These are phyloP conservation scores for Cystofilobasidium capitatum DNA, from an alignment of 768 basidiomycete species.

Conservation along the genomic window DNA sequence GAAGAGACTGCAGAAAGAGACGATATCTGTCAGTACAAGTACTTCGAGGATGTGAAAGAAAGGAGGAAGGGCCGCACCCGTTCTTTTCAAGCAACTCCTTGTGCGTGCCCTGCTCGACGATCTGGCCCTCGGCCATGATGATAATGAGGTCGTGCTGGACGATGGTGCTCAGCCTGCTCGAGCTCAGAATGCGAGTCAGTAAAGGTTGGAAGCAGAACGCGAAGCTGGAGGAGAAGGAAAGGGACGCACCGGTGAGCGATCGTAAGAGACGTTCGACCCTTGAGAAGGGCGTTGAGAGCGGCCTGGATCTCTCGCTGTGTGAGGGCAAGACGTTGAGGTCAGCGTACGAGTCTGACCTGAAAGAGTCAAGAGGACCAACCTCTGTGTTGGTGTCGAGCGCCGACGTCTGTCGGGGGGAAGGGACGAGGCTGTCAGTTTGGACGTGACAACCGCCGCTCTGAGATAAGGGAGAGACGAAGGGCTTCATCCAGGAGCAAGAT, in stretches of 20 bases:
- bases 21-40: no score
- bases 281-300: conserved; percentile 65
- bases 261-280: conserved; percentile 62
- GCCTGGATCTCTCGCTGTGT: conserved; percentile 65
- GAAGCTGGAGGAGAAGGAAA: conserved; percentile 5
- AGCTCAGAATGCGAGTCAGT: conserved; percentile 25
- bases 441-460: no score
- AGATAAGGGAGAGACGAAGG: conserved; percentile 7
- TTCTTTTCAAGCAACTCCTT: conserved; percentile 62
- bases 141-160: conserved; percentile 64
- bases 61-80: conserved; percentile 38
- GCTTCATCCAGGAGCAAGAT: conserved; percentile 60
- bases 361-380: neutral
- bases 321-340: neutral
- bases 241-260: conserved; percentile 70
- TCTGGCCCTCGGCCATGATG: conserved; percentile 80
- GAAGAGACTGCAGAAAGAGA: conserved; percentile 43
- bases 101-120: conserved; percentile 60
- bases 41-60: no score
- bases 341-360: neutral
- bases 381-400: conserved; percentile 86
- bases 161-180: conserved; percentile 45
- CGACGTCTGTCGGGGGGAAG: conserved; percentile 32
- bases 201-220: conserved; percentile 16
- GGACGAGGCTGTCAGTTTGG: conserved; percentile 24